A percentile compares a stretch with the other conserved stretches of the same genome.
phyloP scores from a whole-genome alignment of 148 eudicot species.

The Chenopodium suecicum region DNA sequence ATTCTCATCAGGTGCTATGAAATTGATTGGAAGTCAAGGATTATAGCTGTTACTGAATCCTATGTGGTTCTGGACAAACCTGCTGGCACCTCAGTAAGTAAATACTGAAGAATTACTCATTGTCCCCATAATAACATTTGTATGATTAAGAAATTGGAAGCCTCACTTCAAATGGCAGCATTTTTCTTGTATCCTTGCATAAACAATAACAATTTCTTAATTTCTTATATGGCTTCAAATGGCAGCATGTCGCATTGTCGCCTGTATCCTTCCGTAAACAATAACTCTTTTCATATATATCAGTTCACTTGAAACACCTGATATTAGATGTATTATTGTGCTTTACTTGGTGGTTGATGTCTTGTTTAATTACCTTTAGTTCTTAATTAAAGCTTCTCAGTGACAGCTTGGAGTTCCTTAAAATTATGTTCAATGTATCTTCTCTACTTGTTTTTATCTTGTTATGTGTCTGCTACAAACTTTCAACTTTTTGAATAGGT shows the following conservation, averaged over 20 bases:
- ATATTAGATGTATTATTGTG: neutral
- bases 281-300: neutral
- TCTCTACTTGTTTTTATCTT: neutral
- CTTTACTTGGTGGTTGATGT: neutral
- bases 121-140: neutral
- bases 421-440: neutral
- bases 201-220: neutral
- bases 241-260: neutral
- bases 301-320: neutral
- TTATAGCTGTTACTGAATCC: constrained; percentile 71
- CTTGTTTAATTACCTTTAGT: neutral
- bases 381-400: neutral
- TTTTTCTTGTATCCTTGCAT: neutral
- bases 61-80: constrained; percentile 95
- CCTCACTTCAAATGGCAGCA: neutral
- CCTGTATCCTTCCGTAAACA: neutral
- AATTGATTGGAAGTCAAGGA: constrained; percentile 92
- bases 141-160: neutral
- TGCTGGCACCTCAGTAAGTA: constrained; percentile 93
- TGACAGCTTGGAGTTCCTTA: neutral
- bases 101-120: constrained; percentile 8
- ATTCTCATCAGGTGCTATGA: constrained; percentile 76
- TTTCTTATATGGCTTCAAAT: neutral
- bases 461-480: neutral
- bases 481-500: neutral